Evolutionary conservation across 1,284 basidiomycete genomes (phyloP).

Genomic region (Mycosarcoma maydis): DNA sequence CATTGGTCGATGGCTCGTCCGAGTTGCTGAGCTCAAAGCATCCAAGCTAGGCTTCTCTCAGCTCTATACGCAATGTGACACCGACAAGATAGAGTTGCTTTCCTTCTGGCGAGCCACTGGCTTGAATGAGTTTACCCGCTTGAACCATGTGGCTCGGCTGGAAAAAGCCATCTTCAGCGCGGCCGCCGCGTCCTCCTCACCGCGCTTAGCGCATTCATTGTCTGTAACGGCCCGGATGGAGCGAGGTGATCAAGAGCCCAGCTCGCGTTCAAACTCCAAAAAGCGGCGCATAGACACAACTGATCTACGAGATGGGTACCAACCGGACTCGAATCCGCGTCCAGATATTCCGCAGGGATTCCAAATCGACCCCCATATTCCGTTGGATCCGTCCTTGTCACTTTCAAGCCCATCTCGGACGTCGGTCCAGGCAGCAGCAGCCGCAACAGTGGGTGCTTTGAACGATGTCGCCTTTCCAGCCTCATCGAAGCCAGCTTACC

Average conservation of each 20-base stretch:
- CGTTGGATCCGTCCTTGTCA: conserved; percentile 11
- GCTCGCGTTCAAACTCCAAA: background rate
- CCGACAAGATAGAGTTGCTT: conserved; percentile 10
- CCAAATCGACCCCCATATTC: conserved; percentile 14
- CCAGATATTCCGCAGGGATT: conserved; percentile 3
- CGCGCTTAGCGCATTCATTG: conserved; percentile 4
- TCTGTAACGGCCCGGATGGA: background rate
- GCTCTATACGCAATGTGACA: conserved; percentile 32
- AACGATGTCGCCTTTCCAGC: background rate
- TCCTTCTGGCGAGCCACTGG: conserved; percentile 26
- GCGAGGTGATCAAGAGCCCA: background rate
- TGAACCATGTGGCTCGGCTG: conserved; percentile 25
- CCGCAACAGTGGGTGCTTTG: background rate
- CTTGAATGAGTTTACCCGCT: conserved; percentile 31
- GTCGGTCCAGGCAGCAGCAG: background rate
- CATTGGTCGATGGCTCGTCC: conserved; percentile 43
- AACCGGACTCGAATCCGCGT: background rate
- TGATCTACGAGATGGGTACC: background rate
- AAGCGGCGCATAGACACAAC: background rate
- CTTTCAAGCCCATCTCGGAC: background rate
- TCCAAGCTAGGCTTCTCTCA: conserved; percentile 39
- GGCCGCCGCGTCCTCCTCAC: background rate
- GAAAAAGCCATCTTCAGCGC: conserved; percentile 17
- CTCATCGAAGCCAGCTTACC: background rate
- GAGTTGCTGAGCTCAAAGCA: conserved; percentile 35